Conservation (phyloP, 257 asterid genomes). For the Solanum tarijense region DNA sequence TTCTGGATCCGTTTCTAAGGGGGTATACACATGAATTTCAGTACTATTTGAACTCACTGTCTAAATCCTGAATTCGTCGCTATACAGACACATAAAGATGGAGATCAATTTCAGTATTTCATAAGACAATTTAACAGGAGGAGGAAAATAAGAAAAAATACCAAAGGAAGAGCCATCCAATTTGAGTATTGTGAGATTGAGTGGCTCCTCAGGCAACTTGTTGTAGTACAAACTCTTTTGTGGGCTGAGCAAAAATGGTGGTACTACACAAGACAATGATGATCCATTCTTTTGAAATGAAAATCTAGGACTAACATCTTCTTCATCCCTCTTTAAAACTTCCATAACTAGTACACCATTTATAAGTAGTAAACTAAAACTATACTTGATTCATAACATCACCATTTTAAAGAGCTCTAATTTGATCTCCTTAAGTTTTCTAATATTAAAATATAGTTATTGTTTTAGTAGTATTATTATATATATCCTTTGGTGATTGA, state of each 20-base stretch:
- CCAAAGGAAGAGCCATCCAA: slow-evolving; percentile 78
- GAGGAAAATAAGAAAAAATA: slow-evolving; percentile 3
- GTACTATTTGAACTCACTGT: neutral
- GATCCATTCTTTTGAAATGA: slow-evolving; percentile 19
- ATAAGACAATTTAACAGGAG: neutral
- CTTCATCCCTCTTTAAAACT: slow-evolving; percentile 2
- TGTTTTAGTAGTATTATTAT: neutral
- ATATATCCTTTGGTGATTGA: neutral
- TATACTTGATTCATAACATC: neutral
- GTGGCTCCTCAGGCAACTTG: slow-evolving; percentile 46
- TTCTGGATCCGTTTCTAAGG: neutral
- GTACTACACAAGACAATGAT: neutral
- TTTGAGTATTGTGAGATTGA: slow-evolving; percentile 53
- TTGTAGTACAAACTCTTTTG: slow-evolving; percentile 32
- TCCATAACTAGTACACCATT: neutral
- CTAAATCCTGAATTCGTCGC: neutral
- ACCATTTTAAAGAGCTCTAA: neutral
- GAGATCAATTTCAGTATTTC: neutral
- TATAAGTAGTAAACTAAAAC: neutral
- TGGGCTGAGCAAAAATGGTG: slow-evolving; percentile 3
- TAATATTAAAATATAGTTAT: neutral
- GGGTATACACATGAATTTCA: neutral
- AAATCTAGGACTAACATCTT: neutral
- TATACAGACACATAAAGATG: neutral
- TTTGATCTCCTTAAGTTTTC: neutral